Base-by-base conservation (phyloP, 495 filamentous ascomycete genomes). In the Saxophila tyrrhenica region DNA sequence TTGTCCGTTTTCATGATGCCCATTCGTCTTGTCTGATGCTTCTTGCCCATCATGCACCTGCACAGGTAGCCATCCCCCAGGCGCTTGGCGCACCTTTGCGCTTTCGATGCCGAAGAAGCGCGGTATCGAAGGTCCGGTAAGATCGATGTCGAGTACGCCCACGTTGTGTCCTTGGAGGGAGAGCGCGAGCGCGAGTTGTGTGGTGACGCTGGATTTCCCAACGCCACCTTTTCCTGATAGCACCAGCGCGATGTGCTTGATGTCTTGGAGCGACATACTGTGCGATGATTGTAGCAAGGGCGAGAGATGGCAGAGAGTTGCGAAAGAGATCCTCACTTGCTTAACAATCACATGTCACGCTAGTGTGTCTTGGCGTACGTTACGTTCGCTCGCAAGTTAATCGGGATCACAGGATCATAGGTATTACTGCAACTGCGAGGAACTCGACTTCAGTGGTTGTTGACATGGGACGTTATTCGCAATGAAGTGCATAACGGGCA, bases 181-280 rank as follows among this genome's bases (percentile, higher is more conserved):
- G 48, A 98, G 83, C 3, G 91, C 86, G 41, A 97, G 81, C 5
- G 92, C 92, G 10, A 98, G 83, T 67, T 97, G 94, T 2, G 90
- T 89, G 13, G 92, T 97, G 7, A 95, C 80, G 46, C 89, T 95
- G 52, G 92, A 98, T 76, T 98, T 98, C 20, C 92, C 92, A 15
- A 98, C 92, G 39, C 92, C 92, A 54, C 92, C 92, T 76, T 98
- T 98, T 55, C 92, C 92, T 5, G 94, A 97, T 55, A 98, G 87
- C 59, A 98, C 76, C 15, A 73, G 66, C 48, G 68, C 59, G 48
- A 74, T 72, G 58, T 72, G 66, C 45, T 65, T 59, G 50, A 71
- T 65, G 44, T 65, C 62, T 10, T 67, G 55, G 49, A 72, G 67
- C 9, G 69, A 67, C 71, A 74, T 74, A 5, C 13, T 13, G 13